Percentiles rank a stretch among this genome's conserved stretches.
Evolutionary conservation across 257 asterid species (phyloP).

Genomic region (Salvia miltiorrhiza): DNA sequence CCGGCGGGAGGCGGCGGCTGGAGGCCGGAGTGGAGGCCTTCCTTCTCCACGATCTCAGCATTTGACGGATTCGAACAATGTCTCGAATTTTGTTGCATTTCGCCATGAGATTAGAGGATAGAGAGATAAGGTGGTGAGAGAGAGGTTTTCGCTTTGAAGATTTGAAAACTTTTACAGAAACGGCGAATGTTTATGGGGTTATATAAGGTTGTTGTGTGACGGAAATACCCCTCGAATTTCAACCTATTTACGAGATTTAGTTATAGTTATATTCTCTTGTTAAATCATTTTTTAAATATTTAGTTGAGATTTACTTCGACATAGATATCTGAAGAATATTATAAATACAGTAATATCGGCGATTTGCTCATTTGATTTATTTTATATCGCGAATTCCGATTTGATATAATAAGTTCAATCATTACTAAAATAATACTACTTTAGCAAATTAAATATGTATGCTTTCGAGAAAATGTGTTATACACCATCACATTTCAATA

Average conservation of each 20-base stretch:
- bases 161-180: not conserved
- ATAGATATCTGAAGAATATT: not conserved
- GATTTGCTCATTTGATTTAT: not conserved
- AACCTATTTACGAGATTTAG: conserved; percentile 22
- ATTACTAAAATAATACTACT: too few species aligned
- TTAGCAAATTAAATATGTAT: too few species aligned
- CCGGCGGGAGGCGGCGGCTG: conserved; percentile 41
- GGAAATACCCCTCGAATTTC: conserved; percentile 19
- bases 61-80: conserved; percentile 67
- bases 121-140: not conserved
- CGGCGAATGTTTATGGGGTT: conserved; percentile 2
- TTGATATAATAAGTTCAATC: too few species aligned
- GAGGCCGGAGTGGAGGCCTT: conserved; percentile 37
- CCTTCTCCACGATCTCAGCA: conserved; percentile 67
- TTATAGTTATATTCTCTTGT: not conserved
- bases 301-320: not conserved
- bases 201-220: not conserved
- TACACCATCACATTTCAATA: too few species aligned
- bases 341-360: not conserved
- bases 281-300: not conserved
- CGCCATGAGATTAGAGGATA: conserved; percentile 21
- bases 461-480: too few species aligned
- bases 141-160: not conserved
- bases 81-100: conserved; percentile 47
- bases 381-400: too few species aligned